phyloP scores from a whole-genome alignment of 192 early-diverging fungal genomes.

The Umbelopsis sp. region DNA sequence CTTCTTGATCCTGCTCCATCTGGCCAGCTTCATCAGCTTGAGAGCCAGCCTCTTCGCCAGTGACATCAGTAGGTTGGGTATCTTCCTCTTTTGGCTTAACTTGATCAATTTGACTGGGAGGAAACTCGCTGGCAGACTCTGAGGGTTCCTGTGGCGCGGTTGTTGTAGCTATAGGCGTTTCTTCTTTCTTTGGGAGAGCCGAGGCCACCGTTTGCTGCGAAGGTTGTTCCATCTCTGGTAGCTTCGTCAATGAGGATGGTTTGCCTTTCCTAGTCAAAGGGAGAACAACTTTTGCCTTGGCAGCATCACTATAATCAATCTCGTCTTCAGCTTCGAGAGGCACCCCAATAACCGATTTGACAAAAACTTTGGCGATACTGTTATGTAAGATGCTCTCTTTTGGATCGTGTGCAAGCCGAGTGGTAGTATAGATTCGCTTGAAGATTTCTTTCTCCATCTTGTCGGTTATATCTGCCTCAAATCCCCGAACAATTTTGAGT shows the following conservation, averaged over 20 bases:
- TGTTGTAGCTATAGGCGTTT: no score
- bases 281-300: neutral
- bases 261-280: neutral
- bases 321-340: neutral
- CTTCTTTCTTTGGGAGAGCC: no score
- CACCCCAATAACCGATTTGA: neutral
- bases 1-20: neutral
- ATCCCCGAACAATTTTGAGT: slow-evolving; percentile 18
- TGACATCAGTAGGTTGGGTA: neutral
- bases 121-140: no score
- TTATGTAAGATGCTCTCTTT: neutral
- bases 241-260: neutral
- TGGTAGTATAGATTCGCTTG: slow-evolving; percentile 25
- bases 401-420: slow-evolving; percentile 18
- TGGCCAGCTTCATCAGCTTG: neutral
- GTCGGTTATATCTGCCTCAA: slow-evolving; percentile 19
- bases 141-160: no score
- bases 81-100: neutral
- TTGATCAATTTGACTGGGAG: no score
- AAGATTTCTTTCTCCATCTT: slow-evolving; percentile 34
- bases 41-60: neutral
- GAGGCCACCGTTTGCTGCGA: neutral
- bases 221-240: neutral
- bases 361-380: neutral
- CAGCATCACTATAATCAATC: slow-evolving; percentile 10